Evolutionary conservation across 2,329 filamentous ascomycete species (phyloP), one percentile per base, ranked within the genome.

Genomic region (Plenodomus lindquistii): DNA sequence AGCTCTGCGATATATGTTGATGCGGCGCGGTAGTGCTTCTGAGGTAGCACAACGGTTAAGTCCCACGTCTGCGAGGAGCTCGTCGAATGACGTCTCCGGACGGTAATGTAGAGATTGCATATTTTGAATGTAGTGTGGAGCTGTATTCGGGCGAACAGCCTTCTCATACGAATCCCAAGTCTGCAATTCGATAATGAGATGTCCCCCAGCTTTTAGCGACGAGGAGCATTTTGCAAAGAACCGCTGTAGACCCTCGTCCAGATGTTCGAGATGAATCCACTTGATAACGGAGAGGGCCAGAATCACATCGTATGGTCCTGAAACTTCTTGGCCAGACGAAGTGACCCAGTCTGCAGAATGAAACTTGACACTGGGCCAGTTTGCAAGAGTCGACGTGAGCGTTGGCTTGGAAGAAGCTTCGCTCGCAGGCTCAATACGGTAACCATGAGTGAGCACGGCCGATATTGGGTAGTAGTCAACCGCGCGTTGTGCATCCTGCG

Each of bases 251-350:
- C 69, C 69, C 37, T 59, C 50, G 45, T 73, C 70, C n/a, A 61
- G 53, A 47, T 71, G 68, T 50, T 69, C 62, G 22, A 72, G 60
- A 48, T 72, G 71, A 39, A 73, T 69, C 70, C 70, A 73, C 54
- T 73, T 72, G 50, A 72, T 66, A 46, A 73, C 69, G 45, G 67
- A 72, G 54, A 73, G 59, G 18, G 68, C 70, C 54, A 73, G 64
- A 60, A 73, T 70, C 36, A 69, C 60, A 48, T 72, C 55, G 56
- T 66, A 72, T 49, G 63, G 57, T 24, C 59, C 65, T 34, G 56
- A 45, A 35, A 55, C 51, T 27, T 52, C 59, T 52, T 53, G 60
- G 53, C 59, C 52, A 17, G 55, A 48, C 44, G 66, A 62, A 41
- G 59, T 40, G 48, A 61, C 59, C 62, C 65, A 73, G 59, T 73